These are phyloP conservation scores for Asparagopsis taxiformis DNA, from an alignment of 31 red algal genomes.

Conservation along the genomic window DNA sequence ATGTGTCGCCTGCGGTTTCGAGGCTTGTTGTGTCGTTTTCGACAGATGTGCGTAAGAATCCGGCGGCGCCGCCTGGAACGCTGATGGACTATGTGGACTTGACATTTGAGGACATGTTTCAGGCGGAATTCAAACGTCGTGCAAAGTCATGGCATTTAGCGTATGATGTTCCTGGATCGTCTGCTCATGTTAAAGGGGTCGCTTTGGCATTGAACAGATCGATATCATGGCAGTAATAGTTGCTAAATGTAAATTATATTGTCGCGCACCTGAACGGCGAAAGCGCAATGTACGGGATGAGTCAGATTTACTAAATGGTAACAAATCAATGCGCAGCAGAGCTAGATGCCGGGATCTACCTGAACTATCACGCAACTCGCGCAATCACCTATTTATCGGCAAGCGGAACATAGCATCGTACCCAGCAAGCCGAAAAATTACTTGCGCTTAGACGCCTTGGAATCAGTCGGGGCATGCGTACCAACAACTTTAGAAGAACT, in stretches of 20 bases:
- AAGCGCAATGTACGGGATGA: no score
- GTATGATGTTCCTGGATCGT: constrained; percentile 40
- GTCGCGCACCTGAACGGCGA: no score
- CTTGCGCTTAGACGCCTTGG: constrained; percentile 90
- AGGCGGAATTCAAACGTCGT: constrained; percentile 56
- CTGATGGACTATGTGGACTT: constrained; percentile 44
- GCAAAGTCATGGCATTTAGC: constrained; percentile 53
- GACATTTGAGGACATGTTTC: constrained; percentile 47
- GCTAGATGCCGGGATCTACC: no score
- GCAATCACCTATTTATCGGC: no score
- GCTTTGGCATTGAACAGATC: no score
- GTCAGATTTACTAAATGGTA: no score
- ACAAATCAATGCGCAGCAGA: no score
- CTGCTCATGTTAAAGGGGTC: constrained; percentile 6
- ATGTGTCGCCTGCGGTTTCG: constrained; percentile 66
- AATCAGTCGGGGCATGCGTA: constrained; percentile 95
- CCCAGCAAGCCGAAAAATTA: constrained; percentile 39
- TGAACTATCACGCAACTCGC: no score
- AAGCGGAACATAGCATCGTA: no score
- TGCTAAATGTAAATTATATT: no score
- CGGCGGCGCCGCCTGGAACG: constrained; percentile 37
- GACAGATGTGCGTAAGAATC: constrained; percentile 43
- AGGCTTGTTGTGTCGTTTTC: constrained; percentile 42
- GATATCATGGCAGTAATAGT: no score
- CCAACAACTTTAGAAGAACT: constrained; percentile 78